Percentiles rank a stretch among this genome's conserved stretches.
Evolutionary conservation across 106 monocot genomes (phyloP).

Genomic region (Acorus calamus): DNA sequence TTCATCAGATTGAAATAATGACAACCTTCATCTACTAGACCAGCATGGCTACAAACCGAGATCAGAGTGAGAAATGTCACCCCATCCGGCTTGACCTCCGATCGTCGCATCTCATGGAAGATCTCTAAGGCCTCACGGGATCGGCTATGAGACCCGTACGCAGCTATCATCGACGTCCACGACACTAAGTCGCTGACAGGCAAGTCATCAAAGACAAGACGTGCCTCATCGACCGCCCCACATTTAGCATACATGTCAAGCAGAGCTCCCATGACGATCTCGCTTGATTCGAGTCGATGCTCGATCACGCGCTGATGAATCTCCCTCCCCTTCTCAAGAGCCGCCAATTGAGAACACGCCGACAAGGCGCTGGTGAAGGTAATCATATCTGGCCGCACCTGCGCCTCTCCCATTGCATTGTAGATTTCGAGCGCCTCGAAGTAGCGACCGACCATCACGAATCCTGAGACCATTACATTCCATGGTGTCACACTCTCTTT

Average conservation of each 20-base stretch:
- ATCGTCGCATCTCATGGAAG: slow-evolving; percentile 35
- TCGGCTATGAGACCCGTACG: slow-evolving; percentile 61
- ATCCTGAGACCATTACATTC: slow-evolving; percentile 78
- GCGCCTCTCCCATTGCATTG: slow-evolving; percentile 27
- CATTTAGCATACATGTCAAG: slow-evolving; percentile 86
- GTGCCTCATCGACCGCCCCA: slow-evolving; percentile 52
- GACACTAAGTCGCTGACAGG: slow-evolving; percentile 39
- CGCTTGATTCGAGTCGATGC: slow-evolving; percentile 28
- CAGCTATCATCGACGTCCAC: slow-evolving; percentile 73
- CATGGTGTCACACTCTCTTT: slow-evolving; percentile 36
- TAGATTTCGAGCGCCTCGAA: slow-evolving; percentile 33
- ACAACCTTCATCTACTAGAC: slow-evolving; percentile 58
- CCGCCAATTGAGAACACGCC: slow-evolving; percentile 56
- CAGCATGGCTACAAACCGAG: slow-evolving; percentile 64
- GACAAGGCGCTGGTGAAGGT: slow-evolving; percentile 49
- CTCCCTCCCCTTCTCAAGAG: slow-evolving; percentile 57
- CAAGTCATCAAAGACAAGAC: slow-evolving; percentile 37
- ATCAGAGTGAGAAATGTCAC: slow-evolving; percentile 60
- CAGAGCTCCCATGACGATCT: slow-evolving; percentile 57
- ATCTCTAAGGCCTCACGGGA: slow-evolving; percentile 42
- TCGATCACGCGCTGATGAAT: slow-evolving; percentile 36
- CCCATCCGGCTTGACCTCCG: slow-evolving; percentile 27
- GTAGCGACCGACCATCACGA: slow-evolving; percentile 26
- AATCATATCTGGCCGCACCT: slow-evolving; percentile 34
- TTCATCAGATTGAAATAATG: slow-evolving; percentile 46